These are phyloP conservation scores for Tripterygium wilfordii DNA, from an alignment of 177 flowering plant species.

Conservation along the genomic window DNA sequence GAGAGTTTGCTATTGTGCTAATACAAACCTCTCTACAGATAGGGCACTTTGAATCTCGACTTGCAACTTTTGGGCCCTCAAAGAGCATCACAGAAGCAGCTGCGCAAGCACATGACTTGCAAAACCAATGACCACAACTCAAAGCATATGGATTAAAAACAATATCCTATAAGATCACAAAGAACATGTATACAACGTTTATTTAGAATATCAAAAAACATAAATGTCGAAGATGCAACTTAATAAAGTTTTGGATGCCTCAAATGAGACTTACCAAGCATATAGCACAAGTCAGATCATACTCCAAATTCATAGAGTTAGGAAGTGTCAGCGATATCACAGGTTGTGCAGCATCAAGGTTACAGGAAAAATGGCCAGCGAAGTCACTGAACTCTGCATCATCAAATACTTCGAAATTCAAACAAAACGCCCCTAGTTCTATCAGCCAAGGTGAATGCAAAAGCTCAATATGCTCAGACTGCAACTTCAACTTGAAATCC, in stretches of 20 bases:
- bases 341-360: conserved; percentile 31
- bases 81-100: conserved; percentile 74
- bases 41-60: conserved; percentile 64
- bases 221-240: too few relatives aligned
- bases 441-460: conserved; percentile 92
- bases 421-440: conserved; percentile 76
- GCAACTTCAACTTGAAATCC: conserved; percentile 60
- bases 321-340: conserved; percentile 54
- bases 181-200: background rate
- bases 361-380: conserved; percentile 45
- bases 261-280: conserved; percentile 59
- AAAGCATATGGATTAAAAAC: conserved; percentile 83
- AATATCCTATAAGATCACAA: conserved; percentile 44
- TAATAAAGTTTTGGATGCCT: too few relatives aligned
- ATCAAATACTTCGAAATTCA: conserved; percentile 41
- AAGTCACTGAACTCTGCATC: conserved; percentile 22
- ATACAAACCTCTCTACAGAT: conserved; percentile 75
- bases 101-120: conserved; percentile 83
- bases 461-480: conserved; percentile 66
- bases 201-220: background rate
- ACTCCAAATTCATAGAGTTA: conserved; percentile 56
- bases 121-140: conserved; percentile 84
- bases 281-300: conserved; percentile 69
- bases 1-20: too few relatives aligned
- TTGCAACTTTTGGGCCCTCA: conserved; percentile 70